Evolutionary conservation across 164 flowering plant genomes (phyloP), one percentile per base, ranked within the genome.

Genomic region (Brasenia schreberi): DNA sequence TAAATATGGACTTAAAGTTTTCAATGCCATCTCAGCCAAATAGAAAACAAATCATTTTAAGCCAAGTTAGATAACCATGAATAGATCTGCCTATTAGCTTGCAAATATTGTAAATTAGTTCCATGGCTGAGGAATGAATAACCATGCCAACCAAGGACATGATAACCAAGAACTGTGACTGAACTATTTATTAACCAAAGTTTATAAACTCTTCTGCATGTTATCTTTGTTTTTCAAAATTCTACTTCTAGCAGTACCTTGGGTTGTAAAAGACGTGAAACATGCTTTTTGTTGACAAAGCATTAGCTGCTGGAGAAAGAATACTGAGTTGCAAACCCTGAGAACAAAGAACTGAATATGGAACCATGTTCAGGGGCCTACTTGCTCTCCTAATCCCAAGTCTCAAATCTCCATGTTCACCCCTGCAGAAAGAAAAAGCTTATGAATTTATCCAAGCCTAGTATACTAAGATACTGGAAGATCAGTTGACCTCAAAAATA

Each of bases 331-430:
- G 78, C 44, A 82, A 74, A 63, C 69, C 80, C 70, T 83, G 89
- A 70, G 73, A 76, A 56, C 83, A 72, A 65, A 72, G 69, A 73
- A 84, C 63, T 39, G 92, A 81, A 72, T 79, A 82, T 61, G 96
- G 90, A 75, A 84, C 78, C 66, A 83, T 81, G 73, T 78, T 85
- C 74, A 85, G 81, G 18, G 90, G 89, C 59, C 84, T 79, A 65
- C 76, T 77, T 73, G 97, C 91, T 81, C 96, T 81, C 79, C 97
- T 80, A 23, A 90, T 81, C 61, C 98, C 98, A 74, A 93, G 74
- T 49, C 98, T 79, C 75, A 93, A 77, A 68, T 87, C 97, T 69
- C 97, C 97, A 76, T 76, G 78, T 76, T 84, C 95, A 64, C 92
- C 96, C 80, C 98, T 93, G 65, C 72, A 77, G 62, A 65, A 33